Conservation (phyloP, 495 filamentous ascomycete genomes). For the Amphirosellinia nigrospora region DNA sequence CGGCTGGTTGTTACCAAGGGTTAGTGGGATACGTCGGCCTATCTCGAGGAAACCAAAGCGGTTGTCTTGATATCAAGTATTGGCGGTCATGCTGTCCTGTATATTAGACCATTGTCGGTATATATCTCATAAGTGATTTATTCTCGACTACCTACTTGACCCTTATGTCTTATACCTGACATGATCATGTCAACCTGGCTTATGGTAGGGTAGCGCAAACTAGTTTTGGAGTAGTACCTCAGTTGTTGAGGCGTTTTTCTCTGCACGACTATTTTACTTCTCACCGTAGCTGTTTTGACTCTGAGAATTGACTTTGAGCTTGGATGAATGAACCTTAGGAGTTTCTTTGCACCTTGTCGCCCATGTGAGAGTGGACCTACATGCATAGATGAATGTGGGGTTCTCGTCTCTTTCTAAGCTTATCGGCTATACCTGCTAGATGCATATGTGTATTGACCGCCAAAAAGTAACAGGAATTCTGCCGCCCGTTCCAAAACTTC, state of each 20-base stretch:
- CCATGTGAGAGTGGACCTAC: background rate
- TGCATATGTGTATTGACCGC: conserved; percentile 24
- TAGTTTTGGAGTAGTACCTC: background rate
- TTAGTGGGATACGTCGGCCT: conserved; percentile 2
- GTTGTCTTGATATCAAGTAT: background rate
- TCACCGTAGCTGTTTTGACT: no score
- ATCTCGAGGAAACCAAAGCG: background rate
- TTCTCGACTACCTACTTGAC: background rate
- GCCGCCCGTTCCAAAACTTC: conserved; percentile 26
- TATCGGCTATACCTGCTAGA: background rate
- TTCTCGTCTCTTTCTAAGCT: background rate
- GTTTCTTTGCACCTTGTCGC: no score
- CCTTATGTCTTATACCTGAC: background rate
- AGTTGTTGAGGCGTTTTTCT: no score
- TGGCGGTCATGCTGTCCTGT: conserved; percentile 5
- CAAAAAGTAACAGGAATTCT: conserved; percentile 39
- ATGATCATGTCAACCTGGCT: background rate
- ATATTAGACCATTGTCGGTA: conserved; percentile 11
- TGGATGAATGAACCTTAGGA: no score
- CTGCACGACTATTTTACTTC: background rate
- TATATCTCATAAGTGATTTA: background rate
- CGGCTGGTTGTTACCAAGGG: conserved; percentile 12
- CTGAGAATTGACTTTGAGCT: no score
- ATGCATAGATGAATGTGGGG: no score
- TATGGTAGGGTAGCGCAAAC: background rate